Conservation (phyloP, 169 alveolate species). For the Eimeria maxima region DNA sequence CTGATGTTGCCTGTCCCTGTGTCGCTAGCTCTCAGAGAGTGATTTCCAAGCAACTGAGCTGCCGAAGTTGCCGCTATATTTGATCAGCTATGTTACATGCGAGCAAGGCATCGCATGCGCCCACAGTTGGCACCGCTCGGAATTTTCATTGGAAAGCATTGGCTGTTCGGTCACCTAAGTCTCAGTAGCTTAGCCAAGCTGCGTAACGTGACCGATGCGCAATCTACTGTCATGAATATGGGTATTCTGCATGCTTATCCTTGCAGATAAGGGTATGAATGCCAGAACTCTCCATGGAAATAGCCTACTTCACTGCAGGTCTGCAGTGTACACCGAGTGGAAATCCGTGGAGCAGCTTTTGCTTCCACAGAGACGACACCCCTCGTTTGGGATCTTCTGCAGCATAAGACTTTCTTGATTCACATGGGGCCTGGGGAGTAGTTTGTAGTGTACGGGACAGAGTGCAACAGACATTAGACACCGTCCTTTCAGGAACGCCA, state of each 20-base stretch:
- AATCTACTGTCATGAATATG: neutral
- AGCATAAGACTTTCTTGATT: neutral
- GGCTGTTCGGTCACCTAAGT: neutral
- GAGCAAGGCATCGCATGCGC: neutral
- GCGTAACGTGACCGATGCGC: neutral
- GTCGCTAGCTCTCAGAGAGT: neutral
- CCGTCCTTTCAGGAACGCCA: constrained; percentile 8
- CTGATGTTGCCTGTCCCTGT: neutral
- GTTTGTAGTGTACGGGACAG: constrained; percentile 21
- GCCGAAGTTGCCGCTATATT: neutral
- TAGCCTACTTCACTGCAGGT: neutral
- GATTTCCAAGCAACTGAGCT: neutral
- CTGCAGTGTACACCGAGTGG: constrained; percentile 41
- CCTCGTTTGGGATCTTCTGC: neutral
- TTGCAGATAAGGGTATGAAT: neutral
- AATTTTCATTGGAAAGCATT: neutral
- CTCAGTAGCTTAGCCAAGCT: too few species aligned
- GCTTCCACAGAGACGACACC: constrained; percentile 33
- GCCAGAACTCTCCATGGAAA: neutral
- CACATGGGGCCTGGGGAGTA: constrained; percentile 45
- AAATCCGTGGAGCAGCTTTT: constrained; percentile 50
- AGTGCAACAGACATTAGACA: constrained; percentile 45
- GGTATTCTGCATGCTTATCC: neutral
- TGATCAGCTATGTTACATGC: neutral
- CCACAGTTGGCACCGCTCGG: neutral